Evolutionary conservation across 176 grass and related monocot genomes (phyloP).

Genomic region (Oryza rufipogon): DNA sequence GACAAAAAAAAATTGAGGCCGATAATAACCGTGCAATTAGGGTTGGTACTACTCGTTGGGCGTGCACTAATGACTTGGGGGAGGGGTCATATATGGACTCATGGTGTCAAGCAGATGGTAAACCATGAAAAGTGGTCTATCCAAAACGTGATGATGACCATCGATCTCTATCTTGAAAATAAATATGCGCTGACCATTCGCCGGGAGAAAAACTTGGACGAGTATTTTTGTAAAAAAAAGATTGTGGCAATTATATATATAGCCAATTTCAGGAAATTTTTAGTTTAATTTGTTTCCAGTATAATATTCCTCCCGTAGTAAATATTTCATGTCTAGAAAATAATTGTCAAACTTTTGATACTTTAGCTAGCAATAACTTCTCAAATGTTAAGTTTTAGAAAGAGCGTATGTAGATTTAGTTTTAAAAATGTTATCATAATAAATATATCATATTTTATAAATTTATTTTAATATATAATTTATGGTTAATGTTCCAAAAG

Average conservation of each 20-base stretch:
- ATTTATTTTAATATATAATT: too few relatives aligned
- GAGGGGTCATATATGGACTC: neutral
- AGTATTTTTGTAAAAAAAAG: neutral
- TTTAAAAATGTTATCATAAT: too few relatives aligned
- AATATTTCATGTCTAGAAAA: too few relatives aligned
- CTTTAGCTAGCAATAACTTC: too few relatives aligned
- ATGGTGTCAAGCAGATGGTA: neutral
- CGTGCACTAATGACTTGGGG: conserved; percentile 29
- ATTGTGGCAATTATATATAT: neutral
- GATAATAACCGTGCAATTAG: neutral
- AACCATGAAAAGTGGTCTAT: neutral
- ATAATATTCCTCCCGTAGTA: too few relatives aligned
- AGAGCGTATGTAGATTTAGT: too few relatives aligned
- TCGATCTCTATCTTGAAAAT: neutral
- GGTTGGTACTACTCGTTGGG: neutral
- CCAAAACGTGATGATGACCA: neutral
- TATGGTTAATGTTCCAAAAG: too few relatives aligned
- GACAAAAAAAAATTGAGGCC: too few relatives aligned
- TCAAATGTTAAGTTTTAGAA: too few relatives aligned
- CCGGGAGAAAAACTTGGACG: neutral
- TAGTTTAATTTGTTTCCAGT: neutral
- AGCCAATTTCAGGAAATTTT: neutral
- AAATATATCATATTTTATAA: too few relatives aligned
- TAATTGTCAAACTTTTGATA: too few relatives aligned
- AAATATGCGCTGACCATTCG: neutral